Percentiles rank a stretch among this genome's conserved stretches.
phyloP scores from a whole-genome alignment of 192 early-diverging fungal species.

The Backusella luteola region DNA sequence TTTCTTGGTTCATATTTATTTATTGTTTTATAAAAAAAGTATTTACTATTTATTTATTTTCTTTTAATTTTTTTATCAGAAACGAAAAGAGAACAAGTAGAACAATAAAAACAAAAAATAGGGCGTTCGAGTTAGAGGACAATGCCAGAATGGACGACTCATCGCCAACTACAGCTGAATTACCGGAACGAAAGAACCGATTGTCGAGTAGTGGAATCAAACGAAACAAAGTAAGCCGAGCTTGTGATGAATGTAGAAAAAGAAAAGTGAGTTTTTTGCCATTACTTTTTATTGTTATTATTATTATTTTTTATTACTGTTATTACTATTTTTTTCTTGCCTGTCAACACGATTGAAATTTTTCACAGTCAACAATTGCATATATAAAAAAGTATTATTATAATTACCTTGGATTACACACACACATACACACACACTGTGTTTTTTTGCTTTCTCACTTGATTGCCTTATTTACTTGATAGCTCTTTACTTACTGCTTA shows the following conservation, averaged over 20 bases:
- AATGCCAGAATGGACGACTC: conserved; percentile 29
- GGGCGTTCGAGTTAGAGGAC: background rate
- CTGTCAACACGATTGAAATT: background rate
- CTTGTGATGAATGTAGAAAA: conserved; percentile 39
- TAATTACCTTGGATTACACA: background rate
- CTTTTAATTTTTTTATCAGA: background rate
- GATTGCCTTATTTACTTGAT: too few relatives aligned
- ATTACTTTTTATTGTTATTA: background rate
- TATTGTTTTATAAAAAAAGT: background rate
- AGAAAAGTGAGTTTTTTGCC: conserved; percentile 28
- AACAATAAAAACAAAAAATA: background rate
- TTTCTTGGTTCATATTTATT: background rate
- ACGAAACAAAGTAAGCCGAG: conserved; percentile 30
- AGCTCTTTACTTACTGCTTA: background rate
- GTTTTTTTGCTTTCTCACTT: too few relatives aligned
- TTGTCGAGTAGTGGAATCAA: conserved; percentile 15
- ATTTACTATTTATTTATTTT: background rate
- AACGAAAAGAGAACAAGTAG: background rate
- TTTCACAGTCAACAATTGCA: background rate
- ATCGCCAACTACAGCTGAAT: conserved; percentile 23
- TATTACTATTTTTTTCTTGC: background rate
- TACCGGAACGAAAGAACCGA: conserved; percentile 25
- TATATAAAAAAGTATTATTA: background rate
- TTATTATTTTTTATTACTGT: background rate
- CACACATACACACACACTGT: background rate